These are phyloP conservation scores for Helianthus tuberosus DNA, from an alignment of 129 eudicot species.

Conservation along the genomic window DNA sequence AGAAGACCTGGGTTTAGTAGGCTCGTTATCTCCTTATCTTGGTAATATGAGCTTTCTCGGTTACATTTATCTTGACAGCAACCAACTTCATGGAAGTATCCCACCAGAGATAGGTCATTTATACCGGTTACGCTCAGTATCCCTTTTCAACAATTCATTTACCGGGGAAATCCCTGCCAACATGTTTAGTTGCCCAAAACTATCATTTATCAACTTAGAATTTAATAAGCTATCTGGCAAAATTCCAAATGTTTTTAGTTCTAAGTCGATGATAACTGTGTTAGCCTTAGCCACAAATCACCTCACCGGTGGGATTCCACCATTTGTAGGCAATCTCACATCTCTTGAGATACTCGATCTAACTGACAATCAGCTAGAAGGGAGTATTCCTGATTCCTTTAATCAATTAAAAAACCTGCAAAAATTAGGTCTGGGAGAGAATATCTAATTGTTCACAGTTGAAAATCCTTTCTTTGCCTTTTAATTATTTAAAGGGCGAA, in stretches of 20 bases:
- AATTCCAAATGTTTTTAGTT: neutral
- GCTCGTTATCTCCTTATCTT: conserved; percentile 33
- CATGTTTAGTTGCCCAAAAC: conserved; percentile 19
- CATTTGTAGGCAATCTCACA: conserved; percentile 32
- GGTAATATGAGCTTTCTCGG: conserved; percentile 26
- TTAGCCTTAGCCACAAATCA: neutral
- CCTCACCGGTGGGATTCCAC: conserved; percentile 28
- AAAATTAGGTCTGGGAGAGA: neutral
- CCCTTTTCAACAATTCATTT: conserved; percentile 11
- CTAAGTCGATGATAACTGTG: neutral
- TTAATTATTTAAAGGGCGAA: conserved; percentile 22
- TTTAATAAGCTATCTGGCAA: conserved; percentile 17
- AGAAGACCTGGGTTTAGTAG: neutral
- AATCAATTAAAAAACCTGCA: neutral
- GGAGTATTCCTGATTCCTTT: conserved; percentile 35
- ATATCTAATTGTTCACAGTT: conserved; percentile 9
- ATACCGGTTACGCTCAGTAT: neutral
- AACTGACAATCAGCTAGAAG: no score
- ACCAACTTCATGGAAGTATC: conserved; percentile 20
- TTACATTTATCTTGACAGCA: neutral
- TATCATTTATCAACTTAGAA: neutral
- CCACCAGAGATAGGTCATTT: conserved; percentile 14
- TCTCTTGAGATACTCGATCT: neutral
- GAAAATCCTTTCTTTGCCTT: conserved; percentile 14
- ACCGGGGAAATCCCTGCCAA: conserved; percentile 22